Conservation (phyloP, 2,329 filamentous ascomycete genomes). For the Pseudocercospora vitis region DNA sequence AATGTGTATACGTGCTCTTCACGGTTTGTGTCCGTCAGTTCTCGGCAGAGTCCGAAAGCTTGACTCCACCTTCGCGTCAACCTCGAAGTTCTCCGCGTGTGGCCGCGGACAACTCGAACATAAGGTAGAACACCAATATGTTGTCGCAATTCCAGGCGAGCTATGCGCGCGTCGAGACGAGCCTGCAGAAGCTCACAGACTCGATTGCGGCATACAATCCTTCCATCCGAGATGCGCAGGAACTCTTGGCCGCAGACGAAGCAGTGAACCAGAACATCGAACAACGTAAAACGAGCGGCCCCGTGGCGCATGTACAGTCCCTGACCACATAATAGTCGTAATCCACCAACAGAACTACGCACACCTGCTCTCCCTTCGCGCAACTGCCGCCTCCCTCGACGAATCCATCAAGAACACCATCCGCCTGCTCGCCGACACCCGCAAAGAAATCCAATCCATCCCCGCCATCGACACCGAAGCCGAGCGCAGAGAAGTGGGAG, state of each 20-base stretch:
- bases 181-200: slow-evolving; percentile 68
- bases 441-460: slow-evolving; percentile 68
- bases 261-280: slow-evolving; percentile 66
- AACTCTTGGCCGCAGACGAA: slow-evolving; percentile 69
- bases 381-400: slow-evolving; percentile 65
- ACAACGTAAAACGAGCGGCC: slow-evolving; percentile 58
- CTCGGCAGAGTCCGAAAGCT: neutral
- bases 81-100: slow-evolving; percentile 5
- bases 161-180: slow-evolving; percentile 49
- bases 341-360: slow-evolving; percentile 73
- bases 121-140: slow-evolving; percentile 38
- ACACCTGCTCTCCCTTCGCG: slow-evolving; percentile 67
- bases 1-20: slow-evolving; percentile 3
- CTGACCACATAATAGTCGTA: too few species aligned
- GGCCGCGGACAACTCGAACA: neutral
- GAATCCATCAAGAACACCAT: slow-evolving; percentile 70
- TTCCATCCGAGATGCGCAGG: slow-evolving; percentile 63
- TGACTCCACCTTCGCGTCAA: slow-evolving; percentile 2
- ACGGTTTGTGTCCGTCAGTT: too few species aligned
- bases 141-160: slow-evolving; percentile 44
- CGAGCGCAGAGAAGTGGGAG: slow-evolving; percentile 54
- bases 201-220: slow-evolving; percentile 82
- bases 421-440: slow-evolving; percentile 67
- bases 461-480: slow-evolving; percentile 55
- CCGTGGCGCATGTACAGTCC: neutral